A percentile compares a stretch with the other conserved stretches of the same genome.
These are phyloP conservation scores for Penicillium sp. DNA, from an alignment of 2,329 filamentous ascomycete species.

Conservation along the genomic window DNA sequence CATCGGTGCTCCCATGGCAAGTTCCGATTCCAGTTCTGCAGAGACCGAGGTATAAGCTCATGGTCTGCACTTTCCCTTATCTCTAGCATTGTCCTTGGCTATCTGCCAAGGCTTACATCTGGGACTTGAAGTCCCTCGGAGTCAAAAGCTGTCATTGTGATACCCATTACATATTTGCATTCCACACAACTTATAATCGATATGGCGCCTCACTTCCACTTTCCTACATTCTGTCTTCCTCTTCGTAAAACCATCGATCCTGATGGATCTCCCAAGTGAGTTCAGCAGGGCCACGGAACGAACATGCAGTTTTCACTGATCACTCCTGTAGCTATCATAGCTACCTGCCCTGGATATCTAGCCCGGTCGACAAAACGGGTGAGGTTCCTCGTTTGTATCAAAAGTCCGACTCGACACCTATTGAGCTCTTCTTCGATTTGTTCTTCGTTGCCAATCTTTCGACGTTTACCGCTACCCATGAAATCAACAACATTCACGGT, in stretches of 20 bases:
- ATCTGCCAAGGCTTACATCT: background rate
- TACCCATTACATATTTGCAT: slow-evolving; percentile 10
- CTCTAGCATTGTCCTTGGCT: background rate
- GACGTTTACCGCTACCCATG: slow-evolving; percentile 57
- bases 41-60: slow-evolving; percentile 19
- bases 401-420: slow-evolving; percentile 53
- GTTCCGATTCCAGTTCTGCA: slow-evolving; percentile 27
- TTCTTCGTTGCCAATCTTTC: slow-evolving; percentile 65
- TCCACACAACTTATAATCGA: slow-evolving; percentile 11
- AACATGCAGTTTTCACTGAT: background rate
- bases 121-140: slow-evolving; percentile 1
- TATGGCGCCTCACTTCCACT: slow-evolving; percentile 29
- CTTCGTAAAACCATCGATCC: slow-evolving; percentile 16
- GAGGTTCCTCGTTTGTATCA: slow-evolving; percentile 37
- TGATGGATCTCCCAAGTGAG: slow-evolving; percentile 23
- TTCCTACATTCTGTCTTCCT: slow-evolving; percentile 31
- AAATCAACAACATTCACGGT: slow-evolving; percentile 52
- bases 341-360: slow-evolving; percentile 35
- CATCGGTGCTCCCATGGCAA: slow-evolving; percentile 32
- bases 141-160: slow-evolving; percentile 17
- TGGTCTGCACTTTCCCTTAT: background rate
- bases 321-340: slow-evolving; percentile 8
- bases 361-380: slow-evolving; percentile 31
- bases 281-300: background rate
- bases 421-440: slow-evolving; percentile 59